These are phyloP conservation scores for Starmerella sirachaensis DNA, from an alignment of 805 yeast genomes.

Conservation along the genomic window DNA sequence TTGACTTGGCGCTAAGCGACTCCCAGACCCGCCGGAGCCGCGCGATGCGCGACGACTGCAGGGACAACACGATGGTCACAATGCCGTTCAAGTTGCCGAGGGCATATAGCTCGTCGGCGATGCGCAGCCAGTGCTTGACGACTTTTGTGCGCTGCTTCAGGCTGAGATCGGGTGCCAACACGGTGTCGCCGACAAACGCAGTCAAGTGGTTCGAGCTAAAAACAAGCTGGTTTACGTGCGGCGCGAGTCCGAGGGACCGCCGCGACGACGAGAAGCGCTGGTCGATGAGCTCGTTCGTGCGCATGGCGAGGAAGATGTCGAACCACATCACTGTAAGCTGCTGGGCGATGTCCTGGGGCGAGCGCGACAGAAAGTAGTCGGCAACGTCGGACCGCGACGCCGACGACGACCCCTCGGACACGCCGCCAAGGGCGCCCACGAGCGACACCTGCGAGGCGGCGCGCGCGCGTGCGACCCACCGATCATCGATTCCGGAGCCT, in stretches of 20 bases:
- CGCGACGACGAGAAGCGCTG: slow-evolving; percentile 27
- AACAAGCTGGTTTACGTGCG: slow-evolving; percentile 26
- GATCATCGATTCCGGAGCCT: slow-evolving; percentile 1
- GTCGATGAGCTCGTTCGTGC: slow-evolving; percentile 27
- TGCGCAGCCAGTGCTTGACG: slow-evolving; percentile 30
- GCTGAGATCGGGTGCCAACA: slow-evolving; percentile 24
- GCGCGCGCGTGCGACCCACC: no score
- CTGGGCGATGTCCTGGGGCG: slow-evolving; percentile 24
- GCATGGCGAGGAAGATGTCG: slow-evolving; percentile 23
- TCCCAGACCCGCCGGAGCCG: slow-evolving; percentile 30
- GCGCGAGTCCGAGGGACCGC: slow-evolving; percentile 26
- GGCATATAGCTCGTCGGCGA: slow-evolving; percentile 27
- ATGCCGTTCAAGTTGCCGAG: slow-evolving; percentile 28
- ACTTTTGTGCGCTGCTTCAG: slow-evolving; percentile 27
- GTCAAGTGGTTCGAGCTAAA: slow-evolving; percentile 27
- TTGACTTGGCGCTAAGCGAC: slow-evolving; percentile 23
- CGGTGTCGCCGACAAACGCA: slow-evolving; percentile 30
- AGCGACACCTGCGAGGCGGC: no score
- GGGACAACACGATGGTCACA: slow-evolving; percentile 27
- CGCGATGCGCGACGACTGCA: slow-evolving; percentile 28
- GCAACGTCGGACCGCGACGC: no score
- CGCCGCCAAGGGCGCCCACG: no score
- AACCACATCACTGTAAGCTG: slow-evolving; percentile 29
- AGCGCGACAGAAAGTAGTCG: slow-evolving; percentile 5
- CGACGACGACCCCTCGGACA: no score